Evolutionary conservation across 129 eudicot genomes (phyloP).

Genomic region (Artemisia argyi): DNA sequence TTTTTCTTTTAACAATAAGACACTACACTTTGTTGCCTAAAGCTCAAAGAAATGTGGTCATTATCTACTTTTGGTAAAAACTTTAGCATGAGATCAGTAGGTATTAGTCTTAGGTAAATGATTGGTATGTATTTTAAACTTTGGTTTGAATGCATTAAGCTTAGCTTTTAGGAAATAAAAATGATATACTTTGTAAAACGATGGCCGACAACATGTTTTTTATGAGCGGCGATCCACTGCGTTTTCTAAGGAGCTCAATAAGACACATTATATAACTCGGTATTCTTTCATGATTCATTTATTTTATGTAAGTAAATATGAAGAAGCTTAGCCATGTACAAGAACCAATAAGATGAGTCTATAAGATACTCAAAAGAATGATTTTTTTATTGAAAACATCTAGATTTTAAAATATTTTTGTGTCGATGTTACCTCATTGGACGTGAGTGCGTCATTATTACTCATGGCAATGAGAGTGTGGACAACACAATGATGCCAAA

Average conservation of each 20-base stretch:
- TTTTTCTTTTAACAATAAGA: neutral
- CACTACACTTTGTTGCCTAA: conserved; percentile 4
- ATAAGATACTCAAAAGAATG: too few relatives aligned
- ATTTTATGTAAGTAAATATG: neutral
- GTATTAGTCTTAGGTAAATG: neutral
- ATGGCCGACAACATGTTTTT: neutral
- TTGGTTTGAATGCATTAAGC: neutral
- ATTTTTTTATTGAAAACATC: too few relatives aligned
- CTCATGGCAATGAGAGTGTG: conserved; percentile 11
- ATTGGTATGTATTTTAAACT: conserved; percentile 1
- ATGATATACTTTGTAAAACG: neutral
- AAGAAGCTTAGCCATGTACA: neutral
- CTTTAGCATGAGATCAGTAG: neutral
- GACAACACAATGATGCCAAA: conserved; percentile 11
- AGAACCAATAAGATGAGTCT: neutral
- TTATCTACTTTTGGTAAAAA: neutral
- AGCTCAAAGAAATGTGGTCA: neutral
- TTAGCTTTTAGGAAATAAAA: too few relatives aligned
- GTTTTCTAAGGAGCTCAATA: neutral
- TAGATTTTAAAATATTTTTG: neutral
- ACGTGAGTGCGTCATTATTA: neutral
- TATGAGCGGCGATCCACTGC: neutral
- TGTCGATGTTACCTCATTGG: conserved; percentile 15
- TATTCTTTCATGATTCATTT: neutral
- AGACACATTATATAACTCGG: too few relatives aligned